phyloP scores from a whole-genome alignment of 208 protist genomes.

The Leishmania arabica region DNA sequence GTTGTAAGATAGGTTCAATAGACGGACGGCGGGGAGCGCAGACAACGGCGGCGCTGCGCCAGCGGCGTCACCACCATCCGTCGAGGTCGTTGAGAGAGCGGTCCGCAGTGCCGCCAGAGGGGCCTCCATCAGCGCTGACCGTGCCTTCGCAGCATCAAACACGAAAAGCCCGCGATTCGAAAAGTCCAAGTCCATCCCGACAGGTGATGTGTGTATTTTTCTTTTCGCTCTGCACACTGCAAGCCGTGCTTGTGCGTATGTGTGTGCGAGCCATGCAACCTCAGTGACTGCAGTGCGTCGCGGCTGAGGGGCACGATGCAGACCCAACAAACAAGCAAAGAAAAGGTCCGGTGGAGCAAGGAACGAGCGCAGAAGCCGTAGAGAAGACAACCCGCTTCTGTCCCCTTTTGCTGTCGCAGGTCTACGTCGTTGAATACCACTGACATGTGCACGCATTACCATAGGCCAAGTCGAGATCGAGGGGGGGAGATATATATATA shows the following conservation, averaged over 20 bases:
- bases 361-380: neutral
- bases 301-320: neutral
- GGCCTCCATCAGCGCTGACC: constrained; percentile 5
- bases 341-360: neutral
- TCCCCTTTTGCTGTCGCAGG: neutral
- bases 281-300: neutral
- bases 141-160: constrained; percentile 62
- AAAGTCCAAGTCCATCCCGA: constrained; percentile 74
- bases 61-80: neutral
- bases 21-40: constrained; percentile 32
- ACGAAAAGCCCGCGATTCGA: constrained; percentile 64
- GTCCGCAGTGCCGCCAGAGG: neutral
- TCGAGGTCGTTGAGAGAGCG: neutral
- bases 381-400: neutral
- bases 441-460: neutral
- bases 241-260: neutral
- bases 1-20: constrained; percentile 78
- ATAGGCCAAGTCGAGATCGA: neutral
- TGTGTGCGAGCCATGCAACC: neutral
- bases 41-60: neutral
- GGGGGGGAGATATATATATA: neutral
- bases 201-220: neutral
- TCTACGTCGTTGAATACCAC: neutral
- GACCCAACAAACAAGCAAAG: neutral
- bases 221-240: neutral